Conservation (phyloP, 768 basidiomycete species). For the Collybia sordida region DNA sequence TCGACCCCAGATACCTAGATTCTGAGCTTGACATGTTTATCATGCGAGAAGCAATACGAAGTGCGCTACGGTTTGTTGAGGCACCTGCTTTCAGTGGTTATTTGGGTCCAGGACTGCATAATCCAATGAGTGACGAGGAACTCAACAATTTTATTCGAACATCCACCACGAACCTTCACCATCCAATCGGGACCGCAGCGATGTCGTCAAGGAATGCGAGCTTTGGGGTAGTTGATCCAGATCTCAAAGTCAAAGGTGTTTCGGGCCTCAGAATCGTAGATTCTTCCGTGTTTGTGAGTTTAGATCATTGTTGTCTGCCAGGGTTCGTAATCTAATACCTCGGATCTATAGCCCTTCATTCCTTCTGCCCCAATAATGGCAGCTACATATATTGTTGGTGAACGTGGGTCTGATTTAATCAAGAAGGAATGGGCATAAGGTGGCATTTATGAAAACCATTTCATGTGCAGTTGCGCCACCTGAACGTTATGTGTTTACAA, state of each 20-base stretch:
- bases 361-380: conserved; percentile 27
- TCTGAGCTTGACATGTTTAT: conserved; percentile 17
- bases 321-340: background rate
- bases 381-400: conserved; percentile 26
- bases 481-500: too few relatives aligned
- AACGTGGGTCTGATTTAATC: conserved; percentile 28
- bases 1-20: conserved; percentile 43
- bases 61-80: conserved; percentile 12
- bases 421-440: conserved; percentile 11
- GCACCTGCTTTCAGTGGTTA: conserved; percentile 17
- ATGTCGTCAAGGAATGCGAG: conserved; percentile 20
- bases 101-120: conserved; percentile 2
- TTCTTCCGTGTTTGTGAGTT: conserved; percentile 20
- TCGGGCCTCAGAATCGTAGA: conserved; percentile 30
- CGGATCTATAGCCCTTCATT: conserved; percentile 18
- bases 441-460: too few relatives aligned
- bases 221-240: conserved; percentile 28
- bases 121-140: conserved; percentile 18
- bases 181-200: conserved; percentile 22
- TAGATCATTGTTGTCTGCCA: background rate
- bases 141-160: conserved; percentile 15
- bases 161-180: conserved; percentile 13
- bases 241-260: conserved; percentile 28
- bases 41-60: conserved; percentile 17
- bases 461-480: too few relatives aligned